Conservation (phyloP, 2,329 filamentous ascomycete species). For the Nectriaceae sp. region DNA sequence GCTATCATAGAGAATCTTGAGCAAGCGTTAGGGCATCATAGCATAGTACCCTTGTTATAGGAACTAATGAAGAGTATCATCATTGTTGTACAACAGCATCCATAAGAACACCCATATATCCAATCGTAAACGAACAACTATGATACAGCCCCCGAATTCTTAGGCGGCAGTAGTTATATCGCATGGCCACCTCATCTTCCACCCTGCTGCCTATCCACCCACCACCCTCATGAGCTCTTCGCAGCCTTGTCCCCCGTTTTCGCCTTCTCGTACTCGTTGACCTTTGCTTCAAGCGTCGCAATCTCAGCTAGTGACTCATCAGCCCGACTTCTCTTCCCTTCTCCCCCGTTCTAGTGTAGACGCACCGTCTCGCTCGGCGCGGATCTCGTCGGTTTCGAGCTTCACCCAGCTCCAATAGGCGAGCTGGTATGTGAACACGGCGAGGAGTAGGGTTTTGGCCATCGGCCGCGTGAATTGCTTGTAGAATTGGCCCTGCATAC, state of each 20-base stretch:
- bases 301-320: slow-evolving; percentile 31
- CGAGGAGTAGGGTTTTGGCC: slow-evolving; percentile 72
- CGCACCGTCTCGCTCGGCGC: slow-evolving; percentile 57
- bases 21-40: too few species aligned
- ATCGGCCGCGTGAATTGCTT: slow-evolving; percentile 73
- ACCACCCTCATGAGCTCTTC: slow-evolving; percentile 19
- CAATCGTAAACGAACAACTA: neutral
- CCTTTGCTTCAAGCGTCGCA: slow-evolving; percentile 38
- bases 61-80: too few species aligned
- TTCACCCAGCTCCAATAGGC: slow-evolving; percentile 74
- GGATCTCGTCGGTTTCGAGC: slow-evolving; percentile 71
- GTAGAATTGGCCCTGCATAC: slow-evolving; percentile 65
- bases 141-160: neutral
- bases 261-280: slow-evolving; percentile 36
- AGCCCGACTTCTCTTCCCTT: neutral
- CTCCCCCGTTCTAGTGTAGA: neutral
- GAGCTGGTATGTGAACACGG: slow-evolving; percentile 78
- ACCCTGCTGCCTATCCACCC: neutral
- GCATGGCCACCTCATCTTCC: neutral
- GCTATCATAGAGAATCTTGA: too few species aligned
- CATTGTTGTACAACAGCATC: too few species aligned
- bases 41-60: too few species aligned
- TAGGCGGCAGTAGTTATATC: too few species aligned
- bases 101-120: too few species aligned
- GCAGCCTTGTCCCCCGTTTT: slow-evolving; percentile 14